Percentiles rank a stretch among this genome's conserved stretches.
Conservation (phyloP, 306 rosid genomes). For the Gastrolobium bilobum region DNA sequence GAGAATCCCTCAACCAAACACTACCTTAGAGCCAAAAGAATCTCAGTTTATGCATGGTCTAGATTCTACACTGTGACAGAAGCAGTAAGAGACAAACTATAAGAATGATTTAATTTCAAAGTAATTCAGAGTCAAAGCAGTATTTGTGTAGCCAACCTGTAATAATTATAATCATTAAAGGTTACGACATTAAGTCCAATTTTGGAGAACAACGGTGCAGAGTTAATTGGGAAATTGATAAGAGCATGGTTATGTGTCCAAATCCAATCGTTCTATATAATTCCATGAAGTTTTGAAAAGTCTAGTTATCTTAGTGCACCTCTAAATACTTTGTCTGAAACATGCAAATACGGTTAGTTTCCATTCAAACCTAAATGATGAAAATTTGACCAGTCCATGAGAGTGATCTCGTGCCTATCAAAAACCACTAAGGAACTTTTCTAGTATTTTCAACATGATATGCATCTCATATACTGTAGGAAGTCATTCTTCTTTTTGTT, state of each 20-base stretch:
- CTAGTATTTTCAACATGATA: constrained; percentile 7
- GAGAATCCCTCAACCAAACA: too few relatives aligned
- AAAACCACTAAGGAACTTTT: constrained; percentile 51
- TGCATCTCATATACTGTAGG: constrained; percentile 42
- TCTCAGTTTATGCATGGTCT: constrained; percentile 24
- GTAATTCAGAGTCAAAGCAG: constrained; percentile 45
- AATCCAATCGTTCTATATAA: constrained; percentile 16
- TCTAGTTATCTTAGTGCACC: constrained; percentile 35
- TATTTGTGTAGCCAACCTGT: constrained; percentile 42
- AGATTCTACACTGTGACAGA: constrained; percentile 48
- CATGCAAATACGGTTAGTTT: constrained; percentile 50
- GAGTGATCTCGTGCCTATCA: constrained; percentile 61
- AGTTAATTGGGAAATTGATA: constrained; percentile 39
- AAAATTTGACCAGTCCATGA: constrained; percentile 55
- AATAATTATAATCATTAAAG: constrained; percentile 26
- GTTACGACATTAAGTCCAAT: constrained; percentile 29
- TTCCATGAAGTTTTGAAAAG: constrained; percentile 41
- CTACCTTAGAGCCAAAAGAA: constrained; percentile 40
- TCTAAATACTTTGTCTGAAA: constrained; percentile 27
- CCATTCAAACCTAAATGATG: constrained; percentile 48
- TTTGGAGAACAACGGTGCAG: constrained; percentile 22
- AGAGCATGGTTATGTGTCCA: constrained; percentile 30
- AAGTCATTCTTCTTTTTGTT: constrained; percentile 55
- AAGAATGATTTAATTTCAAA: constrained; percentile 38
- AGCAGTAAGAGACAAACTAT: constrained; percentile 42